A percentile compares a stretch with the other conserved stretches of the same genome.
Conservation (phyloP, 2,329 filamentous ascomycete genomes). For the Pestalotiopsis sp. region DNA sequence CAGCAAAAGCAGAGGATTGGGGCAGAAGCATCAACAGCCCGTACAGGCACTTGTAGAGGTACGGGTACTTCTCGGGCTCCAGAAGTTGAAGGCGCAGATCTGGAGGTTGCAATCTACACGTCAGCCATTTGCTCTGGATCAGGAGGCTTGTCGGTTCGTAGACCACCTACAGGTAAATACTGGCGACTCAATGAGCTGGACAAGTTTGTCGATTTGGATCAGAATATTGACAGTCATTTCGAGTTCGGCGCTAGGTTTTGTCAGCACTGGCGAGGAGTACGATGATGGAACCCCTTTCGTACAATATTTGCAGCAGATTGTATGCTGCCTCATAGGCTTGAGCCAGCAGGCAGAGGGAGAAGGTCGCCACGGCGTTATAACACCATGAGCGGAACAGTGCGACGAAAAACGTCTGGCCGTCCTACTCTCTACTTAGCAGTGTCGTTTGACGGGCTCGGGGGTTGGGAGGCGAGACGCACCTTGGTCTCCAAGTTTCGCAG, state of each 20-base stretch:
- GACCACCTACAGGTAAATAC: constrained; percentile 85
- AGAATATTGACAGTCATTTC: constrained; percentile 99
- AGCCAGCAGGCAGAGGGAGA: constrained; percentile 90
- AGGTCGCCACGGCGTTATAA: constrained; percentile 96
- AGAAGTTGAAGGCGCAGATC: constrained; percentile 92
- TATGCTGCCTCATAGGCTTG: constrained; percentile 99
- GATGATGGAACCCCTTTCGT: constrained; percentile 31
- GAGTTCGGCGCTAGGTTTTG: constrained; percentile 74
- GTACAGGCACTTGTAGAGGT: constrained; percentile 97
- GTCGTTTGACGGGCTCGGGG: background rate
- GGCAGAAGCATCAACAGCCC: constrained; percentile 97
- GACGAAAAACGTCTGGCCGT: constrained; percentile 94
- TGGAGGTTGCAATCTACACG: constrained; percentile 35
- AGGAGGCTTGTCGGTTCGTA: background rate
- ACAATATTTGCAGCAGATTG: constrained; percentile 95
- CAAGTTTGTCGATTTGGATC: constrained; percentile 98
- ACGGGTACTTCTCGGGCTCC: constrained; percentile 92
- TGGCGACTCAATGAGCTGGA: constrained; percentile 93
- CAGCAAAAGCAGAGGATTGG: constrained; percentile 95
- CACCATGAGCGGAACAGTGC: constrained; percentile 96
- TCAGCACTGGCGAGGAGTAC: constrained; percentile 18
- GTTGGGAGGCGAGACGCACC: constrained; percentile 41
- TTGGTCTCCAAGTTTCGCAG: constrained; percentile 88
- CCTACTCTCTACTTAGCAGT: constrained; percentile 47
- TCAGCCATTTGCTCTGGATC: background rate